Conservation (phyloP, 495 filamentous ascomycete species). For the Tetracladium setigerum region DNA sequence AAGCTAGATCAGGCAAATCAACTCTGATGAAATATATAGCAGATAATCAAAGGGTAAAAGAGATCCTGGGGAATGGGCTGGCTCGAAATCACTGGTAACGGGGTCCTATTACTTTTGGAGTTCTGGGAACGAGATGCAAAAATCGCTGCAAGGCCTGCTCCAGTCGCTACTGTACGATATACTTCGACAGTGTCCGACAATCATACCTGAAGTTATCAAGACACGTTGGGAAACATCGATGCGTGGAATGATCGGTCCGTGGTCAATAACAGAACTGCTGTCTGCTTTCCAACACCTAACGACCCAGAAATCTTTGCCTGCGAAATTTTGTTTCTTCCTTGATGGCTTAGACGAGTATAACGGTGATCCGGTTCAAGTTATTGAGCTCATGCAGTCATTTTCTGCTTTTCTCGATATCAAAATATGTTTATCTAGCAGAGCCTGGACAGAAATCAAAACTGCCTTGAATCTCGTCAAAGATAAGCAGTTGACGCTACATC, state of each 20-base stretch:
- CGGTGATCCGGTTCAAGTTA: conserved; percentile 13
- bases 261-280: neutral
- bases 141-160: conserved; percentile 35
- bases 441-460: conserved; percentile 36
- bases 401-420: conserved; percentile 27
- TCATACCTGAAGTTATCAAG: conserved; percentile 1
- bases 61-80: conserved; percentile 20
- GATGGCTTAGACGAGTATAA: conserved; percentile 41
- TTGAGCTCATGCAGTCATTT: conserved; percentile 10
- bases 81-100: neutral
- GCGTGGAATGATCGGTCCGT: neutral
- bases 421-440: conserved; percentile 42
- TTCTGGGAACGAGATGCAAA: conserved; percentile 28
- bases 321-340: conserved; percentile 37
- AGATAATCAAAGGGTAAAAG: conserved; percentile 9
- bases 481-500: conserved; percentile 13
- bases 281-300: neutral
- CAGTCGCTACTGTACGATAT: conserved; percentile 34
- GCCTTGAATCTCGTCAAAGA: conserved; percentile 20
- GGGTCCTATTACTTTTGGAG: conserved; percentile 39
- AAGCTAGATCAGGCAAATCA: conserved; percentile 32
- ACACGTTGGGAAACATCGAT: neutral
- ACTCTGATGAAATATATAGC: conserved; percentile 32
- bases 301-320: conserved; percentile 7
- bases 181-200: conserved; percentile 13